These are phyloP conservation scores for Chlorella sp. DNA, from an alignment of 139 green algal species.

Conservation along the genomic window DNA sequence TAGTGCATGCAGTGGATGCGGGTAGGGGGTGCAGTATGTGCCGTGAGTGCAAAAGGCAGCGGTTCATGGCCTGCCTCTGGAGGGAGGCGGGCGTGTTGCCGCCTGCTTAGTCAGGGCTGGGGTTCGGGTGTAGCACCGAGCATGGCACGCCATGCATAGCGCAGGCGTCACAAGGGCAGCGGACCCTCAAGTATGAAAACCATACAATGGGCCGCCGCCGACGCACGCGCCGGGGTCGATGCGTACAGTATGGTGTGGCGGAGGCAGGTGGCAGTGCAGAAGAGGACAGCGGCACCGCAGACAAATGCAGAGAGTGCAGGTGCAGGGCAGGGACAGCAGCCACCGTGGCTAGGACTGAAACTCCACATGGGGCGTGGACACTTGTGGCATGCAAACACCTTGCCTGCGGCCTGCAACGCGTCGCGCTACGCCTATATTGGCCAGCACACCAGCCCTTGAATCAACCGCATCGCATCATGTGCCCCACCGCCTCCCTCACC, in stretches of 20 bases:
- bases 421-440: too few species aligned
- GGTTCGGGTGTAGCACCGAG: slow-evolving; percentile 2
- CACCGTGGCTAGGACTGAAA: too few species aligned
- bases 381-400: neutral
- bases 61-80: neutral
- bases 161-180: neutral
- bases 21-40: slow-evolving; percentile 9
- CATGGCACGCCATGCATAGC: neutral
- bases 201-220: neutral
- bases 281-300: too few species aligned
- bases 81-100: neutral
- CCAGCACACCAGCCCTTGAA: too few species aligned
- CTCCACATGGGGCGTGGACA: too few species aligned
- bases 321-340: too few species aligned
- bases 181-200: neutral
- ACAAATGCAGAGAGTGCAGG: too few species aligned
- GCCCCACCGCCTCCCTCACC: slow-evolving; percentile 42
- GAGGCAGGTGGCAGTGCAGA: too few species aligned
- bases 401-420: neutral
- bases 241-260: neutral
- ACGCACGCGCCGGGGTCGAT: neutral
- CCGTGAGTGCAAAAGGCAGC: slow-evolving; percentile 41
- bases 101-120: slow-evolving; percentile 32
- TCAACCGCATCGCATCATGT: neutral
- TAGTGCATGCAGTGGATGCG: neutral